Evolutionary conservation across 2,329 filamentous ascomycete species (phyloP), one percentile per base, ranked within the genome.

Genomic region (Epichloe sp.): DNA sequence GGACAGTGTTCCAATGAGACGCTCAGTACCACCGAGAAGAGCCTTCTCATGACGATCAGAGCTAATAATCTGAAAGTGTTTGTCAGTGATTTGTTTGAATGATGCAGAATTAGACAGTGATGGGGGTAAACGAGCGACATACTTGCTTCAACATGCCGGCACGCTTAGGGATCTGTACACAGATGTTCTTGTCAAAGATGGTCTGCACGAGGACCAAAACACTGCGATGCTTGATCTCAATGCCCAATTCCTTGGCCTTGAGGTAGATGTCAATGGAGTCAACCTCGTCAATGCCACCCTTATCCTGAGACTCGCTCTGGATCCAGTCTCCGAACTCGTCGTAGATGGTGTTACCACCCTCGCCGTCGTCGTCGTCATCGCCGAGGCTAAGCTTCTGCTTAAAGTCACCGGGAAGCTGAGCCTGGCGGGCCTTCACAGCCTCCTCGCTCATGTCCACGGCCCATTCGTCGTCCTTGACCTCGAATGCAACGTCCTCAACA

Each of bases 11-110:
- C 80, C 83, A 55, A 97, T 78, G 60, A 97, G 89, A 59, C 91
- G 90, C 74, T 98, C 93, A 42, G 89, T 90, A 57, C 93, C 93
- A 60, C 93, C 93, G 7, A 98, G 80, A 65, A 98, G 84, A 47
- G 93, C 88, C 78, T 93, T 96, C 73, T 97, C 84, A 66, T 97
- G 91, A 62, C 87, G 86, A 62, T 98, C 93, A 44, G 88, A 93
- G 47, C 82, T 90, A 61, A 93, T 80, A 35, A 58, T 51, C 56
- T 58, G 38, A 2, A 19, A 10, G 15, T 19, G 2, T 8, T 37
- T 50, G n/a, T 50, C n/a, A 50, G 48, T 37, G 14, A 17, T 12
- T 43, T 40, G 14, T 42, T 35, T 15, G 7, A 41, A 8, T 19
- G 35, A 21, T 14, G 23, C 14, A 42, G 34, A 12, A 17, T 17